Base-by-base conservation (phyloP, 768 basidiomycete genomes). In the Auriscalpium vulgare region DNA sequence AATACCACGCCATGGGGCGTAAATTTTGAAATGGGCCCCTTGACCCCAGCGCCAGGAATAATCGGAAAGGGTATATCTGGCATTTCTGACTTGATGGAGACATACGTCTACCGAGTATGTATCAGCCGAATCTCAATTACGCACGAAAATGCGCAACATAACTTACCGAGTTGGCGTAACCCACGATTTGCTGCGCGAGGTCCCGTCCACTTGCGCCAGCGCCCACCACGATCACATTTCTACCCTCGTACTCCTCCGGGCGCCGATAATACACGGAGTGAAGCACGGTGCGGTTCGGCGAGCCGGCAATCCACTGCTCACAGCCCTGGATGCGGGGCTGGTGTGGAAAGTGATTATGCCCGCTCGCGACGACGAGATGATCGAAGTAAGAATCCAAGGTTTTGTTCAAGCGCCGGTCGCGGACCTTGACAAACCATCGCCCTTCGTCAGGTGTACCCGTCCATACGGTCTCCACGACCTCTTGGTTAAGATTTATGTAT, bases 241-340 rank as follows among this genome's bases (percentile, higher is more conserved):
- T 72, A 21, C 73, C 72, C 11, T 60, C 51, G 61, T 77, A 83
- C 13, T 59, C 64, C 47, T 75, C 67, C 3, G 81, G 77, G 11
- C 72, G 65, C 23, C 81, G 76, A 59, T 78, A 83, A 66, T 74
- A 83, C 11, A 82, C 68, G 1, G 79, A 80, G 63, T 84, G 82
- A 10, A 77, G 36, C 1, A 82, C 72, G 55, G 75, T 67, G 23
- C 78, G 73, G 40, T 62, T 57, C 19, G 65, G 56, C 9, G 56
- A 51, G 3, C 61, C 59, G 4, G 63, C 68, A 9, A 79, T 62
- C 82, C 83, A 84, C 5, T 68, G 69, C 2, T 78, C 72, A 53
- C 78, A 72, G 2, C 82, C 82, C 11, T 63, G 65, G 69, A 78
- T 82, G 7, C 61, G 59, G 6, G 75, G 75, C 2, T 74, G 68